Base-by-base conservation (phyloP, 2,329 filamentous ascomycete genomes). In the Arthrobotrys pseudoclavata region DNA sequence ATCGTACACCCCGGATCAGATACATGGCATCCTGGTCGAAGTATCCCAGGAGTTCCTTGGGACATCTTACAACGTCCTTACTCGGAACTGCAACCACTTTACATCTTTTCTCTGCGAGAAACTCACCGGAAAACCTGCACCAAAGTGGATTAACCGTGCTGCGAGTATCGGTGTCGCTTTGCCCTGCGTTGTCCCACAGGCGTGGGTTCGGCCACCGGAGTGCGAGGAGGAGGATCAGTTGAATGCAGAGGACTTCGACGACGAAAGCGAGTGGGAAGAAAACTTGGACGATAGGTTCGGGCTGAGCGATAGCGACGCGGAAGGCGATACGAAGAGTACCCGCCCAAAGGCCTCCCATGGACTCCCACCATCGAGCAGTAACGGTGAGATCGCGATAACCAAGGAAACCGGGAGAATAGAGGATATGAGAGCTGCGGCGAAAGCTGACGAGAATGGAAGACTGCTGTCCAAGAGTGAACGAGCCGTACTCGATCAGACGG, bases 21-120 rank as follows among this genome's bases (percentile, higher is more conserved):
- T 96, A 80, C 90, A 93, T 64, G 82, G 85, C 13, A 90, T 92
- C 47, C 88, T 96, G 52, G 88, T 87, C 80, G 86, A 86, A 70
- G 91, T 90, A 12, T 92, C 91, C 0, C 87, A 91, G 48, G 87
- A 90, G 80, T 96, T 96, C 81, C 87, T 90, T 70, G 93, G 93
- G 24, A 90, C 90, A 0, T 88, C 88, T 13, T 96, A 96, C 84
- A 95, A 96, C 82, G 87, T 96, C 13, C 86, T 96, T 52, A 93
- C 90, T 20, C 90, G 90, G 81, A 96, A 96, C 84, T 96, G 93
- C 87, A 96, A 96, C 83, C 93, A 96, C 83, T 96, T 96, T 83
- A 95, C 92, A 1, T 89, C 89, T 20, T 89, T 91, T 81, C 87
- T 96, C 18, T 94, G 91, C 84, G 86, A 91, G 82, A 88, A 88